phyloP scores from a whole-genome alignment of 106 monocot species.

The Acorus calamus region DNA sequence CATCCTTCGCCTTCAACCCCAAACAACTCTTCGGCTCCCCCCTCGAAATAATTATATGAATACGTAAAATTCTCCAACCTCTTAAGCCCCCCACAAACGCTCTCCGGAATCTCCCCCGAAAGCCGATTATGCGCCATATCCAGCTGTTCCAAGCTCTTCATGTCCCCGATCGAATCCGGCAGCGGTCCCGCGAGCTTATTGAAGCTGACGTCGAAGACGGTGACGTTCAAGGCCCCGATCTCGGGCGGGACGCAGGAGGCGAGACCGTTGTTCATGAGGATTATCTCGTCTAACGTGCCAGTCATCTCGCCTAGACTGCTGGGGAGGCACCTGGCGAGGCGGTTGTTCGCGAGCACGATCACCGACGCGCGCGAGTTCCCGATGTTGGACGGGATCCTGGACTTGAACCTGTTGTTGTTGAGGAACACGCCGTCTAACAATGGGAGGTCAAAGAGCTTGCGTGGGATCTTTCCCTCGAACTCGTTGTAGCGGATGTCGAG shows the following conservation, averaged over 20 bases:
- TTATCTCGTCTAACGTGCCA: constrained; percentile 28
- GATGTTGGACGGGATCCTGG: constrained; percentile 25
- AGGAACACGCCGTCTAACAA: constrained; percentile 48
- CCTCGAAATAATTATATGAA: constrained; percentile 61
- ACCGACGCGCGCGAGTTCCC: constrained; percentile 40
- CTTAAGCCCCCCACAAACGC: constrained; percentile 47
- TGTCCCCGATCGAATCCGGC: constrained; percentile 46
- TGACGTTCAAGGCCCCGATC: constrained; percentile 45
- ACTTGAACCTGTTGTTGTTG: constrained; percentile 44
- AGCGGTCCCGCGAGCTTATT: constrained; percentile 42
- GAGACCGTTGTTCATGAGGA: constrained; percentile 35
- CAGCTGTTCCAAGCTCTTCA: constrained; percentile 53
- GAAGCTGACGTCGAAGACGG: constrained; percentile 62
- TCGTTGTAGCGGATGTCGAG: constrained; percentile 43
- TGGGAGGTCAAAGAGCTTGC: constrained; percentile 19
- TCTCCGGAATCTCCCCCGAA: constrained; percentile 43
- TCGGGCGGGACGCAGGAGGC: constrained; percentile 52
- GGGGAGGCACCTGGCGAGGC: constrained; percentile 42
- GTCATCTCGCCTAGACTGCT: constrained; percentile 29
- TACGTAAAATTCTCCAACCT: constrained; percentile 60
- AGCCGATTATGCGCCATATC: constrained; percentile 59
- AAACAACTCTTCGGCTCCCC: constrained; percentile 38
- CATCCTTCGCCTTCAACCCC: constrained; percentile 25
- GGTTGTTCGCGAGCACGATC: constrained; percentile 38
- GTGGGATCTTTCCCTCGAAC: constrained; percentile 30